A percentile compares a stretch with the other conserved stretches of the same genome.
phyloP scores from a whole-genome alignment of 129 eudicot species.

The Artemisia argyi region DNA sequence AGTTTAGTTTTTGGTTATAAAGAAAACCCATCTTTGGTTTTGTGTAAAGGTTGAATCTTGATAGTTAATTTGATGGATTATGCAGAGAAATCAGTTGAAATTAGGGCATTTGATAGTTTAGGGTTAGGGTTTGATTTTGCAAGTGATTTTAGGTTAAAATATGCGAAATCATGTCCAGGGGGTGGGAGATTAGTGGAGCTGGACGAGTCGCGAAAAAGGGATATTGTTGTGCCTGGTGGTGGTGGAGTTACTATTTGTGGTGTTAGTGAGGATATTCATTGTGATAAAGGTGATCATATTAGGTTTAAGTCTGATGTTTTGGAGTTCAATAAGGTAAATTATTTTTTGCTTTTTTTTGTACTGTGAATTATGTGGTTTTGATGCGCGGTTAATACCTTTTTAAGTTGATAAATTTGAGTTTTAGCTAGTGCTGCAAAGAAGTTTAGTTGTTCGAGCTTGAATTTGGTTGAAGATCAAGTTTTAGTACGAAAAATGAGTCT shows the following conservation, averaged over 20 bases:
- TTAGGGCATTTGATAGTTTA: constrained; percentile 58
- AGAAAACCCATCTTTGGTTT: constrained; percentile 1
- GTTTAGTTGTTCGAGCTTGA: too few species aligned
- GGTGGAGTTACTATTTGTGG: constrained; percentile 48
- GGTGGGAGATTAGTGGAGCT: constrained; percentile 58
- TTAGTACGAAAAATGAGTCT: too few species aligned
- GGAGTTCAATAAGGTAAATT: constrained; percentile 70
- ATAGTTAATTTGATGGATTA: constrained; percentile 28
- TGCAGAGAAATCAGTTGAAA: constrained; percentile 51
- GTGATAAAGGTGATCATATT: constrained; percentile 89
- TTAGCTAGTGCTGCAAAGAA: too few species aligned
- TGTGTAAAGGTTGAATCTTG: background rate
- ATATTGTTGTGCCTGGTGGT: constrained; percentile 62
- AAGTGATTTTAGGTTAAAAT: constrained; percentile 83
- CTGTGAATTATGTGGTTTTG: background rate
- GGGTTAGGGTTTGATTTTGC: constrained; percentile 95
- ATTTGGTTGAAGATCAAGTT: too few species aligned
- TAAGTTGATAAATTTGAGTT: too few species aligned
- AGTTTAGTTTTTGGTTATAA: background rate
- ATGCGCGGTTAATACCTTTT: background rate
- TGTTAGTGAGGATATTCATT: constrained; percentile 72
- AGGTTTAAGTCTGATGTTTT: constrained; percentile 93
- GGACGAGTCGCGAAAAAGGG: constrained; percentile 35
- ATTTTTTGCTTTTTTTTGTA: background rate
- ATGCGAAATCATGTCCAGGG: constrained; percentile 56